These are phyloP conservation scores for Sclerotinia minor DNA, from an alignment of 2,329 filamentous ascomycete genomes.

Conservation along the genomic window DNA sequence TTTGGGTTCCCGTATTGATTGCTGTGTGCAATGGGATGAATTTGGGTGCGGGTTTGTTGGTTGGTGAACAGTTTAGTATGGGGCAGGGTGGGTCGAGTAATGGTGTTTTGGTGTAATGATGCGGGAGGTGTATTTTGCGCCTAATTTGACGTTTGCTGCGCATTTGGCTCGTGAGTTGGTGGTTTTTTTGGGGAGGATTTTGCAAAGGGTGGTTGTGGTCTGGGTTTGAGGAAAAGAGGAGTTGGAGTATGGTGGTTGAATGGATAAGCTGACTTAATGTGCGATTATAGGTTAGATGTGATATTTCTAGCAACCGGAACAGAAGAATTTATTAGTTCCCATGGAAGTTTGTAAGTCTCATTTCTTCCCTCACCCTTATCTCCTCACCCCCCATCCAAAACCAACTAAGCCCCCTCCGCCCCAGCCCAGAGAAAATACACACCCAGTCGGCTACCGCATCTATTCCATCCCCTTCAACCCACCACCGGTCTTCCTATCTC, in stretches of 20 bases:
- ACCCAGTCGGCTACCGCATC: conserved; percentile 51
- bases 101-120: conserved; percentile 47
- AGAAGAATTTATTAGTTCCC: conserved; percentile 62
- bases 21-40: conserved; percentile 61
- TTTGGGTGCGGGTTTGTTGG: conserved; percentile 44
- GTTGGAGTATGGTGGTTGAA: too few species aligned
- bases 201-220: neutral
- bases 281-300: conserved; percentile 55
- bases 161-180: conserved; percentile 60
- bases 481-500: conserved; percentile 47
- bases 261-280: neutral
- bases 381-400: neutral
- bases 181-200: neutral
- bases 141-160: conserved; percentile 61
- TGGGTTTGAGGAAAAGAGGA: too few species aligned
- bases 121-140: conserved; percentile 47
- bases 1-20: conserved; percentile 72
- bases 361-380: neutral
- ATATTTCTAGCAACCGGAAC: conserved; percentile 61
- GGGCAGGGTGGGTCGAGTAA: conserved; percentile 44
- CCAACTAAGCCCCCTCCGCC: neutral
- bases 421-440: conserved; percentile 36
- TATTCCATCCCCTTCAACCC: conserved; percentile 45
- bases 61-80: conserved; percentile 54
- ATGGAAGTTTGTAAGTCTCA: conserved; percentile 26